Percentiles rank a stretch among this genome's conserved stretches.
These are phyloP conservation scores for Perkinsus chesapeaki DNA, from an alignment of 169 alveolate genomes.

Conservation along the genomic window DNA sequence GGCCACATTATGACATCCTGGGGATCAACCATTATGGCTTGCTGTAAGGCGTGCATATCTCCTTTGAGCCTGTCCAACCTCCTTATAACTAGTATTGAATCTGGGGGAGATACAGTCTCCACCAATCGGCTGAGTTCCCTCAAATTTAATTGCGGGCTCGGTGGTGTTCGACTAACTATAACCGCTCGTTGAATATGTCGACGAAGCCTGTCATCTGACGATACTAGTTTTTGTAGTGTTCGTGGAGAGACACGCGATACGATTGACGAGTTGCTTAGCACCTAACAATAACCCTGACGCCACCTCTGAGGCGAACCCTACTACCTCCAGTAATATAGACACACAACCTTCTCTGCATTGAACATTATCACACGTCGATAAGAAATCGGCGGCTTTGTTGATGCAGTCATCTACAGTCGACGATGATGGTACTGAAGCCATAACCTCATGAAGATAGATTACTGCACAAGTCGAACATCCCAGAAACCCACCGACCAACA, in stretches of 20 bases:
- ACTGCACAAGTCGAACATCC: neutral
- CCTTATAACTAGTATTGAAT: neutral
- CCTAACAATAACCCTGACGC: neutral
- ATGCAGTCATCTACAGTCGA: neutral
- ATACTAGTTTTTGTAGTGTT: neutral
- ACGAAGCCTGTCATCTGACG: neutral
- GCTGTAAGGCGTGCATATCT: neutral
- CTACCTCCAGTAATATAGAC: neutral
- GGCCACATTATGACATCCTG: neutral
- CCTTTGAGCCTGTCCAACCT: neutral
- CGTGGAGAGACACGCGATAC: neutral
- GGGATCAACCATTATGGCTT: neutral
- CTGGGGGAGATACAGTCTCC: neutral
- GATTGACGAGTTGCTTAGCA: neutral
- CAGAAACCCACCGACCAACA: neutral
- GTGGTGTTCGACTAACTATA: neutral
- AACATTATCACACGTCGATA: neutral
- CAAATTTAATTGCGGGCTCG: neutral
- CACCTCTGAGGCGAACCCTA: no score
- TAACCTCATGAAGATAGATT: neutral
- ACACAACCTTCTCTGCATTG: neutral
- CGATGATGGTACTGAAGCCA: neutral
- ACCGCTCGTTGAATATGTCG: neutral
- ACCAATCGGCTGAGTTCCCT: neutral
- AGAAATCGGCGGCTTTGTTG: neutral